Percentiles rank a stretch among this genome's conserved stretches.
Evolutionary conservation across 805 yeast genomes (phyloP).

Genomic region (Metschnikowia amazonensis): DNA sequence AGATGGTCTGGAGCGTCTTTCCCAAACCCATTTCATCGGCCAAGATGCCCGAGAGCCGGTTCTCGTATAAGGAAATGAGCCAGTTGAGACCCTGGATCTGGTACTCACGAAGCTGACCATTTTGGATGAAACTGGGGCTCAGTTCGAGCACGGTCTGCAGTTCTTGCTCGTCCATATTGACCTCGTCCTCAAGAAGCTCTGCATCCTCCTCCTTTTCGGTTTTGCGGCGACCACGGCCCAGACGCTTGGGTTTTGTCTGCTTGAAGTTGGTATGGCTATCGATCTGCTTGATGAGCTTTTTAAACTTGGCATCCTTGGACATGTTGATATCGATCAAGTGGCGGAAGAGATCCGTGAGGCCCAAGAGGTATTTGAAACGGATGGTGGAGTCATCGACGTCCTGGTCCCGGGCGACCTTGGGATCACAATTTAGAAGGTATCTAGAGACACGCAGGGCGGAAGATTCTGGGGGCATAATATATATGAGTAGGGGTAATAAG

Average conservation of each 20-base stretch:
- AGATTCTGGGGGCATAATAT: too few species aligned
- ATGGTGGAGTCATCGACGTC: slow-evolving; percentile 63
- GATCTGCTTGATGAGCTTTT: slow-evolving; percentile 52
- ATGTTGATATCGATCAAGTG: slow-evolving; percentile 83
- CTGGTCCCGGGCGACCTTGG: slow-evolving; percentile 50
- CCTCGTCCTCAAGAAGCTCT: slow-evolving; percentile 81
- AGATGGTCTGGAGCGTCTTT: slow-evolving; percentile 89
- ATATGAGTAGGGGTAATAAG: too few species aligned
- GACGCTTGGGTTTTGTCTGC: slow-evolving; percentile 21
- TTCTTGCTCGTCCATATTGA: slow-evolving; percentile 51
- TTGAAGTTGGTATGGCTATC: slow-evolving; percentile 47
- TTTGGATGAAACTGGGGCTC: slow-evolving; percentile 69
- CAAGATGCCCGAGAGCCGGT: slow-evolving; percentile 83
- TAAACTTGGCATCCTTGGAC: slow-evolving; percentile 69
- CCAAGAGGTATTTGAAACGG: slow-evolving; percentile 75
- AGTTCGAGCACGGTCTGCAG: slow-evolving; percentile 68
- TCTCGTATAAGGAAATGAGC: slow-evolving; percentile 85
- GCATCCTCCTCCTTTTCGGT: slow-evolving; percentile 96
- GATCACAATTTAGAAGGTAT: slow-evolving; percentile 35
- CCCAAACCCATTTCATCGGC: slow-evolving; percentile 99
- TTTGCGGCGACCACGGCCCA: slow-evolving; percentile 61
- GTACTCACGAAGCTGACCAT: slow-evolving; percentile 80
- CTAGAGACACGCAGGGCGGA: slow-evolving; percentile 12
- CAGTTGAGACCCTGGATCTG: slow-evolving; percentile 95
- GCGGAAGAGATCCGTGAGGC: slow-evolving; percentile 80